Evolutionary conservation across 305 asterid genomes (phyloP).

Genomic region (Fraxinus nigra): DNA sequence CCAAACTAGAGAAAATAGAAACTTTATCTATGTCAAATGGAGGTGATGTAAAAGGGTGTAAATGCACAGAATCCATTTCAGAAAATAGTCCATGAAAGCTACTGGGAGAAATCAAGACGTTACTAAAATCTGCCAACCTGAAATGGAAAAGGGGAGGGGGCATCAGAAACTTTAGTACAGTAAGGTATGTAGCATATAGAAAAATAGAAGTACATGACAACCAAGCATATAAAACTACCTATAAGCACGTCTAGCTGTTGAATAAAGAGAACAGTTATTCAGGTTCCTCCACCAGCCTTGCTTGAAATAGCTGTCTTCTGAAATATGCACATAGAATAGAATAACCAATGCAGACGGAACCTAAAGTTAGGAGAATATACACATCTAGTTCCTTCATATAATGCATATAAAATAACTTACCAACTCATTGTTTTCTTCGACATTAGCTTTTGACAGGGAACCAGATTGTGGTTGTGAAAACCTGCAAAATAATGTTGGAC

Average conservation of each 20-base stretch:
- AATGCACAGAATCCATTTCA: constrained; percentile 17
- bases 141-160: constrained; percentile 6
- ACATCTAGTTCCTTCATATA: neutral
- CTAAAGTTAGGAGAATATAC: constrained; percentile 8
- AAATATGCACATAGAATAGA: constrained; percentile 21
- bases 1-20: constrained; percentile 24
- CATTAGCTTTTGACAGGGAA: constrained; percentile 21
- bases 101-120: constrained; percentile 16
- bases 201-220: neutral
- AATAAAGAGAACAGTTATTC: constrained; percentile 15
- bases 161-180: neutral
- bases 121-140: constrained; percentile 38
- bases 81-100: constrained; percentile 21
- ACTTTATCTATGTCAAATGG: neutral
- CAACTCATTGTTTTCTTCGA: constrained; percentile 23
- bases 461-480: constrained; percentile 47
- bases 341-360: neutral
- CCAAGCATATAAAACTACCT: neutral
- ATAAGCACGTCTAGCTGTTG: constrained; percentile 34
- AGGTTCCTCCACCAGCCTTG: constrained; percentile 52
- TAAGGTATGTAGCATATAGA: neutral
- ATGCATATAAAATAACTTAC: constrained; percentile 24
- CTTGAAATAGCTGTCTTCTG: constrained; percentile 42
- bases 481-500: constrained; percentile 39
- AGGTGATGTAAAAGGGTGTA: constrained; percentile 13